Conservation (phyloP, 2,329 filamentous ascomycete genomes). For the Apiospora phragmitis region DNA sequence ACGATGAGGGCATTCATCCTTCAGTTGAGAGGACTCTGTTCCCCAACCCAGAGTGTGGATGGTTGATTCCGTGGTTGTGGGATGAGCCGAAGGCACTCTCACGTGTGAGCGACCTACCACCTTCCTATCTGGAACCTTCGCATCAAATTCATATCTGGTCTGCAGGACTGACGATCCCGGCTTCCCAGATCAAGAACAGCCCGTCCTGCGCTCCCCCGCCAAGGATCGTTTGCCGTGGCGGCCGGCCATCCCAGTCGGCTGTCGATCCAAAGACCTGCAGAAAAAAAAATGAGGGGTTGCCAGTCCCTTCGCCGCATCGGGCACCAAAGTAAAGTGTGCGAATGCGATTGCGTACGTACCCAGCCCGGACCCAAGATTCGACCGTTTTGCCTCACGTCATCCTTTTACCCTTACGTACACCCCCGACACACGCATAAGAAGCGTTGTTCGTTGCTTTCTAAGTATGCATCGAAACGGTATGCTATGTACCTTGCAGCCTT, state of each 20-base stretch:
- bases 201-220: not conserved
- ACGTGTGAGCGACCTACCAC: not conserved
- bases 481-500: not conserved
- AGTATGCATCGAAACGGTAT: not conserved
- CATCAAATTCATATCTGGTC: not conserved
- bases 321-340: not conserved
- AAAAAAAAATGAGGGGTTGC: not conserved
- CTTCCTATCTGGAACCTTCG: not conserved
- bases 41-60: not conserved
- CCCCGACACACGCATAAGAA: not conserved
- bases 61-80: not conserved
- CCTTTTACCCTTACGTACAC: not conserved
- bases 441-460: not conserved
- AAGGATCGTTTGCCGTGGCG: not conserved
- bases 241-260: not conserved
- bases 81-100: not conserved
- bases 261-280: not conserved
- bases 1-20: not conserved
- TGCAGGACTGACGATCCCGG: not conserved
- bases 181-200: not conserved
- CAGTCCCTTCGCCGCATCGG: conserved; percentile 1
- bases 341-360: not conserved
- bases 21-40: not conserved
- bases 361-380: not conserved
- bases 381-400: not conserved